Conservation (phyloP, 176 grass and related monocot species). For the Urochloa ruziziensis region DNA sequence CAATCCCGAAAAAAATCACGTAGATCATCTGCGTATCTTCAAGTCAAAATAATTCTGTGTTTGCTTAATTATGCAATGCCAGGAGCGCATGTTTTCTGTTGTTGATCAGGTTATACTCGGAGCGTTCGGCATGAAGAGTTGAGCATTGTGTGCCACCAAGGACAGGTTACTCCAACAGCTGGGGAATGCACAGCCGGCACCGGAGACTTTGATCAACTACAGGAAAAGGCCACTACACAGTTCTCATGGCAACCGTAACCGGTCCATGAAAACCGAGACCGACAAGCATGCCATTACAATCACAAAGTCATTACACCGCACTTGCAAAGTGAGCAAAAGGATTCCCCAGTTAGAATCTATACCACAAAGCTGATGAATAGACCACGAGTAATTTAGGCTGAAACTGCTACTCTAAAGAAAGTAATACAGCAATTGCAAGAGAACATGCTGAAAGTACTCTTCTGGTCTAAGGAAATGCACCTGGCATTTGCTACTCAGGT, state of each 20-base stretch:
- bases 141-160: background rate
- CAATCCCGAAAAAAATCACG: background rate
- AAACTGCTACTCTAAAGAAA: constrained; percentile 17
- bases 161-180: background rate
- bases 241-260: background rate
- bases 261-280: background rate
- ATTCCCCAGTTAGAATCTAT: constrained; percentile 13
- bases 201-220: background rate
- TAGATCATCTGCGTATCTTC: too few species aligned
- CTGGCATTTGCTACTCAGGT: background rate
- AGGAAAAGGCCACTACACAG: background rate
- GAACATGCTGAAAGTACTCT: background rate
- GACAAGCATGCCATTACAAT: background rate
- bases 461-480: background rate
- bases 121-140: background rate
- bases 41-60: too few species aligned
- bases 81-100: background rate
- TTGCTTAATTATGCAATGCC: background rate
- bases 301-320: background rate
- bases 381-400: background rate
- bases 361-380: background rate
- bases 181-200: background rate
- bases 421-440: constrained; percentile 10
- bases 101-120: too few species aligned
- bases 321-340: constrained; percentile 17